phyloP scores from a whole-genome alignment of 1,284 basidiomycete genomes.

The Leccinum subfulvum region DNA sequence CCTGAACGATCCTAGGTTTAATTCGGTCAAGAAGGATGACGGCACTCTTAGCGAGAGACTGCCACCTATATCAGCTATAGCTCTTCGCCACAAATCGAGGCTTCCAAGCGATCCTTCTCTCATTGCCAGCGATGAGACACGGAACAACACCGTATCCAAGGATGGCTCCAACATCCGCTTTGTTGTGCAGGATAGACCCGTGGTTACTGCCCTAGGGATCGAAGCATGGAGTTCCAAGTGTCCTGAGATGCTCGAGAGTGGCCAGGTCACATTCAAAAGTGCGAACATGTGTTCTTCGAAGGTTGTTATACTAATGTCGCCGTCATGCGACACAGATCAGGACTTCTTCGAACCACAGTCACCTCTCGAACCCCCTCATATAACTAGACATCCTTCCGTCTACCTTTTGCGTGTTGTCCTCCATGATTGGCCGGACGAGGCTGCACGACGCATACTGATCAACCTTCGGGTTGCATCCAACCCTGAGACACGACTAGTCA shows the following conservation, averaged over 20 bases:
- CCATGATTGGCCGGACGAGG: slow-evolving; percentile 73
- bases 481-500: slow-evolving; percentile 54
- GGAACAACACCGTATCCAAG: neutral
- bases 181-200: slow-evolving; percentile 66
- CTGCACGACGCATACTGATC: slow-evolving; percentile 51
- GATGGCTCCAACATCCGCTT: slow-evolving; percentile 36
- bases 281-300: slow-evolving; percentile 5
- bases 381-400: slow-evolving; percentile 49
- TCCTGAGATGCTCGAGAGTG: slow-evolving; percentile 58
- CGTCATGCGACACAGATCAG: slow-evolving; percentile 43
- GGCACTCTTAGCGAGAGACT: neutral
- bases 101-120: slow-evolving; percentile 4
- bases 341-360: slow-evolving; percentile 73
- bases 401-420: slow-evolving; percentile 69
- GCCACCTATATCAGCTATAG: neutral
- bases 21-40: slow-evolving; percentile 3
- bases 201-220: slow-evolving; percentile 61
- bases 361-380: slow-evolving; percentile 22
- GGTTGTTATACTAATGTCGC: neutral
- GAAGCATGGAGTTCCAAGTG: slow-evolving; percentile 62
- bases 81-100: neutral
- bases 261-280: slow-evolving; percentile 60
- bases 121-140: slow-evolving; percentile 1
- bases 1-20: slow-evolving; percentile 32
- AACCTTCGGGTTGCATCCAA: slow-evolving; percentile 51